A percentile compares a stretch with the other conserved stretches of the same genome.
phyloP scores from a whole-genome alignment of 768 basidiomycete genomes.

The Tricholoma flavovirens region DNA sequence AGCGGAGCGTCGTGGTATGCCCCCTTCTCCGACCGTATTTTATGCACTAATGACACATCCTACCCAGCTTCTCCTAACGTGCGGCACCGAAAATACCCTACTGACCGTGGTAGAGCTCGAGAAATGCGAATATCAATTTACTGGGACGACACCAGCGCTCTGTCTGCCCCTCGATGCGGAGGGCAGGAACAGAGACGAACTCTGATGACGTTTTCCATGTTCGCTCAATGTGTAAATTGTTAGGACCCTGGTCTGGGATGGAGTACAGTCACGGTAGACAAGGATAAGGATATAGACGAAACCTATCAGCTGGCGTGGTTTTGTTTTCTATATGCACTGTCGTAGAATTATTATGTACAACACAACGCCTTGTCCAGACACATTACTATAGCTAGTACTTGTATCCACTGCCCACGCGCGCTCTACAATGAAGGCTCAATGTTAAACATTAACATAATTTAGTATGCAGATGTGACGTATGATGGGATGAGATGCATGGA shows the following conservation, averaged over 20 bases:
- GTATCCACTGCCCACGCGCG: too few relatives aligned
- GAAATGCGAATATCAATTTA: constrained; percentile 93
- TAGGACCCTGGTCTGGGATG: neutral
- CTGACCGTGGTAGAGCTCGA: constrained; percentile 81
- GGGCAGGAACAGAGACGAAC: neutral
- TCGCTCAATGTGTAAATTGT: neutral
- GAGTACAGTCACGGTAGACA: too few relatives aligned
- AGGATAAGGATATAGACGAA: neutral
- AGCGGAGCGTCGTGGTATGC: constrained; percentile 74
- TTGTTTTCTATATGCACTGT: neutral
- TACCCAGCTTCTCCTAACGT: constrained; percentile 70
- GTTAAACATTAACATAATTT: too few relatives aligned
- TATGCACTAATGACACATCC: constrained; percentile 1
- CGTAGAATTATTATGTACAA: too few relatives aligned
- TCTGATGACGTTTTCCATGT: neutral
- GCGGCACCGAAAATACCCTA: constrained; percentile 81
- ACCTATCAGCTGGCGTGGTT: neutral
- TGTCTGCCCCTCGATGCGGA: constrained; percentile 52
- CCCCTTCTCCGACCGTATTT: neutral
- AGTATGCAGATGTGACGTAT: too few relatives aligned
- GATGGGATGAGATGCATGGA: too few relatives aligned
- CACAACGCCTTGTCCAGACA: too few relatives aligned
- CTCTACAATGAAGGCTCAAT: too few relatives aligned
- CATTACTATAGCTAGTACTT: too few relatives aligned
- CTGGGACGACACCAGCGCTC: constrained; percentile 78